Evolutionary conservation across 352 stramenopile genomes (phyloP).

Genomic region (Globisporangium cylindrosporum): DNA sequence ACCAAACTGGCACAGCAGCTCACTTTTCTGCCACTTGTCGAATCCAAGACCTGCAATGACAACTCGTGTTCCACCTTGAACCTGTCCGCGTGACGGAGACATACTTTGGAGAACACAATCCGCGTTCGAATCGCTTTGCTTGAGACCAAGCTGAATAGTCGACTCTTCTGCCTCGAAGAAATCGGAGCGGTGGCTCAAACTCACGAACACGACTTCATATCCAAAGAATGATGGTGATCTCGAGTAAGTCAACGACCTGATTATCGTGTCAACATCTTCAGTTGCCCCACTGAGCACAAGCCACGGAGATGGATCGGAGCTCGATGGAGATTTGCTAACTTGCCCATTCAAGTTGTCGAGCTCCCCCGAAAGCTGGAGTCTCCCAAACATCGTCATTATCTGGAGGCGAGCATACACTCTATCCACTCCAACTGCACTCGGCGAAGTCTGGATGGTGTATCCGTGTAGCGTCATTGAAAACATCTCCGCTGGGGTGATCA

Average conservation of each 20-base stretch:
- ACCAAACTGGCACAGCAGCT: conserved; percentile 57
- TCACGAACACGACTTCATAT: conserved; percentile 56
- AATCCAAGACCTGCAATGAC: conserved; percentile 46
- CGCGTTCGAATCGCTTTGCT: conserved; percentile 25
- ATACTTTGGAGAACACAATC: conserved; percentile 24
- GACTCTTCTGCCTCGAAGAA: conserved; percentile 45
- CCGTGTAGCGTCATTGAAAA: conserved; percentile 37
- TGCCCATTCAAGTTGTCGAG: conserved; percentile 13
- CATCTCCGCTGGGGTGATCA: conserved; percentile 31
- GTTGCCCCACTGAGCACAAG: conserved; percentile 39
- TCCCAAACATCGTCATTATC: conserved; percentile 49
- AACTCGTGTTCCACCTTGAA: conserved; percentile 42
- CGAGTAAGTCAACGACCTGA: conserved; percentile 47
- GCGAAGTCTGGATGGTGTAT: conserved; percentile 37
- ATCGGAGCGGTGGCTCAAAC: conserved; percentile 41
- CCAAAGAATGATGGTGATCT: conserved; percentile 51
- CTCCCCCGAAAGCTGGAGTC: conserved; percentile 32
- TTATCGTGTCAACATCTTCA: conserved; percentile 27
- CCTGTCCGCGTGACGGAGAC: conserved; percentile 29
- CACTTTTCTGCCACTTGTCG: conserved; percentile 16
- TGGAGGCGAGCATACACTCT: conserved; percentile 40
- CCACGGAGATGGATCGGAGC: conserved; percentile 24
- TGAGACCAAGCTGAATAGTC: conserved; percentile 37
- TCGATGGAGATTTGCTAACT: conserved; percentile 25
- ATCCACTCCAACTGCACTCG: conserved; percentile 16